These are phyloP conservation scores for Lindgomyces ingoldianus DNA, from an alignment of 495 filamentous ascomycete species.

Conservation along the genomic window DNA sequence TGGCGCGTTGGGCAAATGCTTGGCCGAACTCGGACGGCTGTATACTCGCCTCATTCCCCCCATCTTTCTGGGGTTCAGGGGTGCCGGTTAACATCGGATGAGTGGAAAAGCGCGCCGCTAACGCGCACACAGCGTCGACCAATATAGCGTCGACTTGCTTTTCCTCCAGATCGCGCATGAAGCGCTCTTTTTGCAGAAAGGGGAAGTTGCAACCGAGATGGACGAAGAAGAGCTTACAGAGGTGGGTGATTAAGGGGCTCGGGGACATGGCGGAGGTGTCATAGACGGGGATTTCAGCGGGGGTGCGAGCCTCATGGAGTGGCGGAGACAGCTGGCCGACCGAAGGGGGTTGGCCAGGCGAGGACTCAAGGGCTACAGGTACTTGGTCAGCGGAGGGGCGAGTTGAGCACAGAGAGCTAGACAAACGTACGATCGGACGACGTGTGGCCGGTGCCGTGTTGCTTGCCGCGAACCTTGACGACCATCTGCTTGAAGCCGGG, in stretches of 20 bases:
- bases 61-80: conserved; percentile 50
- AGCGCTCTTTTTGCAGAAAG: conserved; percentile 69
- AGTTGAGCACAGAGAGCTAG: no score
- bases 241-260: conserved; percentile 68
- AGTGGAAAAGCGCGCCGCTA: conserved; percentile 78
- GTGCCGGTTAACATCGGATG: conserved; percentile 60
- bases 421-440: conserved; percentile 48
- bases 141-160: conserved; percentile 81
- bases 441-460: conserved; percentile 52
- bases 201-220: conserved; percentile 81
- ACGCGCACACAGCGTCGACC: conserved; percentile 80
- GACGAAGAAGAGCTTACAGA: conserved; percentile 75
- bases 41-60: conserved; percentile 35
- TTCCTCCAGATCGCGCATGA: conserved; percentile 68
- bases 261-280: conserved; percentile 69
- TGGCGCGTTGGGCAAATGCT: conserved; percentile 63
- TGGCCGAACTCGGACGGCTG: conserved; percentile 58
- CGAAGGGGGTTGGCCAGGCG: conserved; percentile 39
- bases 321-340: conserved; percentile 48
- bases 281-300: conserved; percentile 76
- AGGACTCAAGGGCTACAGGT: conserved; percentile 33
- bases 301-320: conserved; percentile 47
- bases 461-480: conserved; percentile 65
- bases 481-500: conserved; percentile 94
- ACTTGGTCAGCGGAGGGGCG: background rate